Base-by-base conservation (phyloP, 495 filamentous ascomycete genomes). In the Massariosphaeria phaeospora region DNA sequence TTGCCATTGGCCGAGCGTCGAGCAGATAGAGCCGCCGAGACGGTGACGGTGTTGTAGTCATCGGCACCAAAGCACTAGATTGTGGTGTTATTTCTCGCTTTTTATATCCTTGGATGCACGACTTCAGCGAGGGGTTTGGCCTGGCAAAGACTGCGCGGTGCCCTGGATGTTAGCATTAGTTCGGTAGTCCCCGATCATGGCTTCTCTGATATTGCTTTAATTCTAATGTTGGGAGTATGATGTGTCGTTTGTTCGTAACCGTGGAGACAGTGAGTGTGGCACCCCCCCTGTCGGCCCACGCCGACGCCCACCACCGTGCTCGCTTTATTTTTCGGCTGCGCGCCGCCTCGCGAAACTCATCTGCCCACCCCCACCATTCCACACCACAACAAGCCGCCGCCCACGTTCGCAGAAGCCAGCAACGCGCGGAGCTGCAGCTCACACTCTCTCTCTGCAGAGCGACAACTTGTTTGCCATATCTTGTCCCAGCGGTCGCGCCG, bases 1-100 rank as follows among this genome's bases (percentile, higher is more conserved):
- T 98, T 75, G 79, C 88, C n/a, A 77, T 97, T 61, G 84, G 89
- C 51, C 82, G 93, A 48, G 73, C 83, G 35, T 85, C 80, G 18
- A 83, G 78, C 54, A 77, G 84, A 66, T 90, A 61, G 58, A 48
- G 1, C 13, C 18, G 12, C 29, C 8, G 7, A 0, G 31, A 15
- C 23, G 9, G 30, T n/a, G 21, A 25, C 18, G 18, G 15, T 18
- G 48, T 48, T 33, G 26, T 24, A 20, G 36, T 42, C 12, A n/a
- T 23, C 49, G 29, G 13, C 12, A 2, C n/a, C n/a, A n/a, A n/a
- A n/a, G n/a, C n/a, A n/a, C n/a, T n/a, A n/a, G n/a, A n/a, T n/a
- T n/a, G n/a, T n/a, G n/a, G 34, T 38, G 23, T 21, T 49, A 38
- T n/a, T 48, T 18, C 3, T 34, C 38, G 21, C 15, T 50, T 34